Percentiles rank a stretch among this genome's conserved stretches.
Conservation (phyloP, 2,329 filamentous ascomycete genomes). For the Neopestalotiopsis rosae region DNA sequence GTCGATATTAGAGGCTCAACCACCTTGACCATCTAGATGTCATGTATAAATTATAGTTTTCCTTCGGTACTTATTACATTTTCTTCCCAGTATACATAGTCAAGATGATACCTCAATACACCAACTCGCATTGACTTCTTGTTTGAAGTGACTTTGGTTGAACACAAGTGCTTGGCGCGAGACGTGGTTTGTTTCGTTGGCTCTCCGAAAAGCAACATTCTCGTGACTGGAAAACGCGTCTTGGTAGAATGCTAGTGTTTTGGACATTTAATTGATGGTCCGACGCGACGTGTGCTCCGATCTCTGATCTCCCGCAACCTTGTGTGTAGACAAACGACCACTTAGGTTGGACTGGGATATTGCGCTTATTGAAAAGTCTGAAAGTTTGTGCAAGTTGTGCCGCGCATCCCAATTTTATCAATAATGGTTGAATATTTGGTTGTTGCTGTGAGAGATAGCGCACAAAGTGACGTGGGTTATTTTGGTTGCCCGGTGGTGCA, state of each 20-base stretch:
- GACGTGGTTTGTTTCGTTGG: no score
- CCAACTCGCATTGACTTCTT: background rate
- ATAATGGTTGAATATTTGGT: background rate
- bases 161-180: no score
- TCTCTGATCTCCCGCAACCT: no score
- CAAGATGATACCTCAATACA: background rate
- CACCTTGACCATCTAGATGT: slow-evolving; percentile 14
- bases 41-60: background rate
- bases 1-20: slow-evolving; percentile 11
- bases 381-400: background rate
- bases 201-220: no score
- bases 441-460: no score
- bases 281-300: background rate
- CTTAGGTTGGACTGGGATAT: background rate
- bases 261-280: background rate
- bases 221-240: background rate
- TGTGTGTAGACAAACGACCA: background rate
- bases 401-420: background rate
- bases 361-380: background rate
- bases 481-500: no score
- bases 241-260: background rate
- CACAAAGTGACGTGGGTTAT: no score
- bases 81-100: background rate
- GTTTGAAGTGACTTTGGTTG: no score
- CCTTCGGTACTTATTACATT: background rate